Evolutionary conservation across 495 filamentous ascomycete genomes (phyloP), one percentile per base, ranked within the genome.

Genomic region (Penicillium paradoxum): DNA sequence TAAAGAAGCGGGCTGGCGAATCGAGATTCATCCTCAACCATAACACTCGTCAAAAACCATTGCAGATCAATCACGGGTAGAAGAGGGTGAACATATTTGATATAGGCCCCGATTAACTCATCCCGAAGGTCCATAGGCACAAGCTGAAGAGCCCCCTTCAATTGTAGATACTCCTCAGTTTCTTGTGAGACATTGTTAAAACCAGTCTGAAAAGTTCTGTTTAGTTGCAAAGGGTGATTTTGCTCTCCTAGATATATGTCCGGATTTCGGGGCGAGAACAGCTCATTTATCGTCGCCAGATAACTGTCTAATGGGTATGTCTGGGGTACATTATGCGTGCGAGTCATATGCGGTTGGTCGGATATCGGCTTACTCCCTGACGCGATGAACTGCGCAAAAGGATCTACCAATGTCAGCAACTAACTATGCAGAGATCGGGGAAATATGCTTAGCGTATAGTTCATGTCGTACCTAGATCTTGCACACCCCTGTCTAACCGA

Each of bases 281-380:
- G n/a, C 21, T 51, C 49, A 25, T 51, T 51, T 21, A 51, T 51
- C 6, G 49, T 43, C 8, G 19, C 32, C 10, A 51, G 27, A 15
- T 34, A 51, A 25, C 49, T 51, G 49, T 51, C 49, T 34, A 51
- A 21, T 17, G 49, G 49, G 25, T 51, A 51, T 51, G 49, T 51
- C 9, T 51, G 49, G 29, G 49, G 49, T 17, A 51, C 49, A 27
- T 51, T 34, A 3, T n/a, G 38, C n/a, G 49, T 51, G 13, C 17
- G 10, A 3, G 25, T 42, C 49, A 51, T 51, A 14, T 51, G 49
- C 21, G 49, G 38, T 51, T 34, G 38, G 18, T 25, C 38, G 7
- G 49, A 51, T 41, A 41, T 33, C 18, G 37, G 48, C 24, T 50
- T 50, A 3, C 38, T 50, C 2, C 49, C 49, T 13, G 49, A 24